Base-by-base conservation (phyloP, 148 eudicot genomes). In the Amaranthus cruentus region DNA sequence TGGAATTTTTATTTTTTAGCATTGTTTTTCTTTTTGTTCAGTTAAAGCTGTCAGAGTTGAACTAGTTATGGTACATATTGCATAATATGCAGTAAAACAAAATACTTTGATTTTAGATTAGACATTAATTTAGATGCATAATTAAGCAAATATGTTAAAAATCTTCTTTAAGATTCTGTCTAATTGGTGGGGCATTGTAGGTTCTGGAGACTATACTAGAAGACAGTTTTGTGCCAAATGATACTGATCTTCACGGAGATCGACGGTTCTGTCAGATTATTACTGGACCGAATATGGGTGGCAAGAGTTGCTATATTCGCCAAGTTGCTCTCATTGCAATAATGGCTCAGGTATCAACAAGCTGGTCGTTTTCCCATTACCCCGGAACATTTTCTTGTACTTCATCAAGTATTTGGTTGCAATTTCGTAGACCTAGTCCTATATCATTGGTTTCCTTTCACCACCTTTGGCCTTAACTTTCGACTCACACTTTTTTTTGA, bases 221-320 rank as follows among this genome's bases (percentile, higher is more conserved):
- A 71, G 96, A 88, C 71, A 86, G 81, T 78, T 94, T 91, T 82
- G 98, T 94, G 51, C 96, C 98, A 66, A 94, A 94, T 81, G 96
- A 91, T 79, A 87, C 98, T 72, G 59, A 76, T 63, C 79, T 94
- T 82, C 86, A 85, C 79, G 88, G 86, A 62, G 88, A 86, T 67
- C 72, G 77, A 75, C 89, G 87, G 66, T 91, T 54, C 77, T 94
- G 98, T 78, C 98, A 94, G 79, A 90, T 94, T 66, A 81, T 94
- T 76, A 94, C 98, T 1, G 98, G 98, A 70, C 98, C 98, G 54
- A 94, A 94, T 77, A 94, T 94, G 98, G 98, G 98, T 74, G 98
- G 98, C 78, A 94, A 94, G 85, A 94, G 98, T 78, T 94, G 98
- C 85, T 94, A 94, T 79, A 94, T 94, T 77, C 91, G 96, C 76